A percentile compares a stretch with the other conserved stretches of the same genome.
These are phyloP conservation scores for Neofusicoccum umdonicola DNA, from an alignment of 2,329 filamentous ascomycete genomes.

Conservation along the genomic window DNA sequence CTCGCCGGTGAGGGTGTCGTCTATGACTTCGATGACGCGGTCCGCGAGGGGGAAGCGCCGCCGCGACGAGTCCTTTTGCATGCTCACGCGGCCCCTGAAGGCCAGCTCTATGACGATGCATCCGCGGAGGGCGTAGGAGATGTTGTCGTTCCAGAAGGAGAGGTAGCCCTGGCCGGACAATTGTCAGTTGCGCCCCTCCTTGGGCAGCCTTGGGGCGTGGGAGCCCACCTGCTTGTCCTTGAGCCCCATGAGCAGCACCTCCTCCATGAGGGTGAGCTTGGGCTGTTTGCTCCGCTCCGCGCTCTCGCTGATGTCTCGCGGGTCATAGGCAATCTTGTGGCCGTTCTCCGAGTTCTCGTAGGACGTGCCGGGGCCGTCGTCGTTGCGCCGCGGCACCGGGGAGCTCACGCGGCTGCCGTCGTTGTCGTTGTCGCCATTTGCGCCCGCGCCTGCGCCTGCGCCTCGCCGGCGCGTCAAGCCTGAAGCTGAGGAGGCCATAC, in stretches of 20 bases:
- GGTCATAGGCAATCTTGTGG: constrained; percentile 98
- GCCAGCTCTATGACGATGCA: constrained; percentile 98
- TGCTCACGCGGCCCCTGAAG: constrained; percentile 92
- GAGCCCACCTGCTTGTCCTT: constrained; percentile 93
- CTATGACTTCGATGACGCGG: constrained; percentile 92
- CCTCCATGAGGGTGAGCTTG: constrained; percentile 98
- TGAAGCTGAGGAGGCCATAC: constrained; percentile 67
- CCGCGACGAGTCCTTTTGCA: constrained; percentile 94
- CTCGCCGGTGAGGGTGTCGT: constrained; percentile 94
- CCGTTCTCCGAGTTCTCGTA: constrained; percentile 91
- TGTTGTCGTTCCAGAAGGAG: constrained; percentile 99
- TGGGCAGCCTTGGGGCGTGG: constrained; percentile 3
- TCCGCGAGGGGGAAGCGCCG: constrained; percentile 91
- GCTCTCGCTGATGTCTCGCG: constrained; percentile 94
- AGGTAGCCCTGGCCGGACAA: constrained; percentile 72
- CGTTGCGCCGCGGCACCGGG: constrained; percentile 61
- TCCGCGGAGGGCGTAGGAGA: constrained; percentile 93
- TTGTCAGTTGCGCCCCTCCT: constrained; percentile 19
- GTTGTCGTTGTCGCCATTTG: constrained; percentile 59
- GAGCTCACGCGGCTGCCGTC: constrained; percentile 65
- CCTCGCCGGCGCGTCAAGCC: constrained; percentile 70
- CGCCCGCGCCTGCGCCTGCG: constrained; percentile 58
- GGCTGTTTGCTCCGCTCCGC: constrained; percentile 96
- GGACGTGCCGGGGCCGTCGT: constrained; percentile 67
- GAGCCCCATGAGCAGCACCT: constrained; percentile 88